Conservation (phyloP, 2,329 filamentous ascomycete species). For the Hymenoscyphus fructigenus region DNA sequence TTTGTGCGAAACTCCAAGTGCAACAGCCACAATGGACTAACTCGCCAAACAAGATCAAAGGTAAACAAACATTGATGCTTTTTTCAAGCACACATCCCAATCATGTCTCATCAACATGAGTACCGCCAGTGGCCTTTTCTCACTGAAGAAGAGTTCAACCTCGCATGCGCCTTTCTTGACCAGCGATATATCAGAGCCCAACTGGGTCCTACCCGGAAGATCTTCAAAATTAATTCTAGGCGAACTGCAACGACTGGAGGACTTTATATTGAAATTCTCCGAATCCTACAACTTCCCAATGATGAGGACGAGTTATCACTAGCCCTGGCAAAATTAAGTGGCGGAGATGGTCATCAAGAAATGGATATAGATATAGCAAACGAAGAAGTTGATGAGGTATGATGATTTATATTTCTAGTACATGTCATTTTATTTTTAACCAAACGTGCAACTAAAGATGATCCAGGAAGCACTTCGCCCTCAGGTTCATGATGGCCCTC, state of each 20-base stretch:
- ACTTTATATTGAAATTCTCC: constrained; percentile 35
- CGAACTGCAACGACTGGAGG: constrained; percentile 30
- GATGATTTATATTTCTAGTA: not conserved
- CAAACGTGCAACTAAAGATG: not conserved
- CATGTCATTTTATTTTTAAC: not conserved
- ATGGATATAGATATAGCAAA: constrained; percentile 30
- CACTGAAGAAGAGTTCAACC: constrained; percentile 59
- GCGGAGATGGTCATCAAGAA: constrained; percentile 14
- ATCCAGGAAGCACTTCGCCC: constrained; percentile 29
- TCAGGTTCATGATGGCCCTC: constrained; percentile 9
- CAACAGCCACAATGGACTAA: not conserved
- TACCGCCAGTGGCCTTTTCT: constrained; percentile 58
- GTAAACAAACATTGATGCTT: not conserved
- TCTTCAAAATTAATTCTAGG: constrained; percentile 55
- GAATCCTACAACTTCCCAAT: constrained; percentile 29
- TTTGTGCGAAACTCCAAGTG: not conserved
- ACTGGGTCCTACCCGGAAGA: constrained; percentile 52
- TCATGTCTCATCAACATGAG: constrained; percentile 39
- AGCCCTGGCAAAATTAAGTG: constrained; percentile 28
- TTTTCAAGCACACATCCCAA: not conserved
- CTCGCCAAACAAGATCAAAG: not conserved
- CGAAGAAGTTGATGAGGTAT: constrained; percentile 34
- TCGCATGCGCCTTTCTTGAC: constrained; percentile 63
- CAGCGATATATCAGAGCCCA: constrained; percentile 57
- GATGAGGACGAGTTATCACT: constrained; percentile 32